Percentiles rank a stretch among this genome's conserved stretches.
Evolutionary conservation across 2,329 filamentous ascomycete genomes (phyloP).

Genomic region (Penicillium sp.): DNA sequence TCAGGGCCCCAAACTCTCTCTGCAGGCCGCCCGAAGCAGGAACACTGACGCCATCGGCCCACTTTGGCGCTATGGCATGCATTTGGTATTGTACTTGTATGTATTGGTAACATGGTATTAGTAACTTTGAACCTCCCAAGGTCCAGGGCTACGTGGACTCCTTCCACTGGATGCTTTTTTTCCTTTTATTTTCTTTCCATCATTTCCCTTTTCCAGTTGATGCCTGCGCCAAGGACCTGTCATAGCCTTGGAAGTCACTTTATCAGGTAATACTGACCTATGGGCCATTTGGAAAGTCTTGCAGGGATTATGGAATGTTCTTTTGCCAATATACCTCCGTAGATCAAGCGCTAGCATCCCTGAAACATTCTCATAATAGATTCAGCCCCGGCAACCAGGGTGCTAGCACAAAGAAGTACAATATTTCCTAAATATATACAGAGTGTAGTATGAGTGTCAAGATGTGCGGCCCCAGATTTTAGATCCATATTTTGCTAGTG

Average conservation of each 20-base stretch:
- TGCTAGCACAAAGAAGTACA: neutral
- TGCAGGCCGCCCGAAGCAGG: conserved; percentile 28
- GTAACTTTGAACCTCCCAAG: too few species aligned
- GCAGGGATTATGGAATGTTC: conserved; percentile 28
- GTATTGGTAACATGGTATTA: neutral
- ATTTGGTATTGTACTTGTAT: conserved; percentile 11
- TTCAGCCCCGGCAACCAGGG: conserved; percentile 9
- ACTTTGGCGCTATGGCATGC: conserved; percentile 22
- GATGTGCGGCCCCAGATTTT: conserved; percentile 30
- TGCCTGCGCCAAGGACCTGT: neutral
- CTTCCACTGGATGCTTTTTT: conserved; percentile 1
- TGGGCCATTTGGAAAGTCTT: neutral
- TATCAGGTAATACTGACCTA: neutral
- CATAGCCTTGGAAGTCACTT: neutral
- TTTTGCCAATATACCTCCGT: conserved; percentile 10
- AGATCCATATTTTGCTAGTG: conserved; percentile 24
- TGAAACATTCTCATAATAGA: neutral
- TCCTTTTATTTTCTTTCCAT: neutral
- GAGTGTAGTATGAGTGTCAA: conserved; percentile 10
- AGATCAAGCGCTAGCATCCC: conserved; percentile 8
- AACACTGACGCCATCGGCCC: conserved; percentile 26
- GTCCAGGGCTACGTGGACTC: conserved; percentile 1
- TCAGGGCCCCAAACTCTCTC: conserved; percentile 25
- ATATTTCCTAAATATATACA: neutral
- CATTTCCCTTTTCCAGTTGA: neutral